phyloP scores from a whole-genome alignment of 129 eudicot species.

The Smallanthus sonchifolius region DNA sequence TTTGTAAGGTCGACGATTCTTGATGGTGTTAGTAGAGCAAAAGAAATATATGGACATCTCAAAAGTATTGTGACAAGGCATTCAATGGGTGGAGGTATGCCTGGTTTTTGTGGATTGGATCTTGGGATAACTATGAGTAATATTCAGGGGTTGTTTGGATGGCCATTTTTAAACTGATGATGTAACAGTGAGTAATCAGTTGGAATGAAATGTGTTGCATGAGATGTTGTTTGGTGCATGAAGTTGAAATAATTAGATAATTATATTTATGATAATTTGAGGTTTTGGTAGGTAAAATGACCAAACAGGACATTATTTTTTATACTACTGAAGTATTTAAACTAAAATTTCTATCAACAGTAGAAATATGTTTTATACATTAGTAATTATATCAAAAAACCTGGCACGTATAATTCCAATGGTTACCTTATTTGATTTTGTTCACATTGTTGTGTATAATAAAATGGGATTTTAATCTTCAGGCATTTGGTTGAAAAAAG shows the following conservation, averaged over 20 bases:
- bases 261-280: neutral
- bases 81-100: slow-evolving; percentile 99
- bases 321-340: neutral
- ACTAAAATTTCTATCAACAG: neutral
- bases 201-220: neutral
- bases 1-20: slow-evolving; percentile 74
- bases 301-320: neutral
- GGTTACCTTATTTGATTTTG: neutral
- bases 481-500: no score
- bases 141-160: neutral
- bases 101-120: slow-evolving; percentile 90
- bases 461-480: no score
- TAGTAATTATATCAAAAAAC: neutral
- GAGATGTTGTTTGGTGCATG: neutral
- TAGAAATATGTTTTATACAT: neutral
- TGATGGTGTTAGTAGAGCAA: slow-evolving; percentile 53
- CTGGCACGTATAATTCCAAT: neutral
- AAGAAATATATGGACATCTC: slow-evolving; percentile 56
- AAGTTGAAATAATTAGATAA: neutral
- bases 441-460: no score
- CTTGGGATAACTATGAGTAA: slow-evolving; percentile 45
- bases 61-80: slow-evolving; percentile 81
- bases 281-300: neutral
- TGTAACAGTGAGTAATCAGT: neutral
- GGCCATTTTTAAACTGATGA: neutral